Base-by-base conservation (phyloP, 768 basidiomycete species). In the Pulveroboletus ravenelii region DNA sequence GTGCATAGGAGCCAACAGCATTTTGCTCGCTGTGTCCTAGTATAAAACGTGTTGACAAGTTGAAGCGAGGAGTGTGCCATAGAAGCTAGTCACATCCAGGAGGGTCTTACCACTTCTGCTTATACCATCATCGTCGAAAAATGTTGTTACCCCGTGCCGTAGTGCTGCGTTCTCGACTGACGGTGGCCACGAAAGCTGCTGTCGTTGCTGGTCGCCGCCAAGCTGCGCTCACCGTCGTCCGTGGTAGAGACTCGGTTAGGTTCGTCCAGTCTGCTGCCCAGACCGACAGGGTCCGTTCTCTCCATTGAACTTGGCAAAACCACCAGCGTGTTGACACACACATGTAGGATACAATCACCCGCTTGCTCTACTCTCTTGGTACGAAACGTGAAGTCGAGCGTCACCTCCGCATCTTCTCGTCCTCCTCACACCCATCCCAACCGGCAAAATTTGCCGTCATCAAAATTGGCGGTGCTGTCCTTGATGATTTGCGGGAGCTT, bases 341-440 rank as follows among this genome's bases (percentile, higher is more conserved):
- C 8, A n/a, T 36, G 10, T 52, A 95, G 94, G 96, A 99, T 64
- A 98, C 95, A 2, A 98, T 99, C 61, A 93, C 92, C 46, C 87
- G 96, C 41, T 77, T 99, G 12, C 79, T 99, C 35, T 97, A 98
- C 73, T 97, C 95, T 18, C 87, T 99, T 56, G 96, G 95, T 45
- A 90, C 91, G 29, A 93, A 96, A 65, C 88, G 92, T 57, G 96
- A 99, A 69, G 96, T 99, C 58, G 94, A 97, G 65, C 87, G 96
- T 54, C 94, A 99, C 74, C 85, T 99, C 29, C 88, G 95, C 43
- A 99, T 99, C 64, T 99, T 99, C 67, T 92, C 93, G 10, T 87
- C 90, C n/a, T 86, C 92, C 18, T 89, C 91, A 7, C 85, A 93
- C 62, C 82, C 87, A 3, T 84, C 89, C 14, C 84, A 91, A 52